Evolutionary conservation across 257 asterid genomes (phyloP).

Genomic region (Solanum rostratum): DNA sequence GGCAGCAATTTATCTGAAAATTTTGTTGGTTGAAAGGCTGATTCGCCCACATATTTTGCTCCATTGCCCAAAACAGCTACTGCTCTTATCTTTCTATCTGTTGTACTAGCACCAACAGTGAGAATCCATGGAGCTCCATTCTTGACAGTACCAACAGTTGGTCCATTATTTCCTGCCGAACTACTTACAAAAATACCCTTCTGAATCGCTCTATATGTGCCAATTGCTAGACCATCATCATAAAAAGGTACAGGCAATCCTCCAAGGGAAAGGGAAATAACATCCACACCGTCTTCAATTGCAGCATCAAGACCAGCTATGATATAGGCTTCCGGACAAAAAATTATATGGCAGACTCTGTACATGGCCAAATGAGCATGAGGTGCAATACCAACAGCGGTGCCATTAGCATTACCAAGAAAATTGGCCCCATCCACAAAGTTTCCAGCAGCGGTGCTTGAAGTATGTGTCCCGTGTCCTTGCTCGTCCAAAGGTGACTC

Average conservation of each 20-base stretch:
- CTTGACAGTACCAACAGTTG: not conserved
- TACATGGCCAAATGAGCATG: conserved; percentile 14
- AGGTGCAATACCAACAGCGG: conserved; percentile 17
- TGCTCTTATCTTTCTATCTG: conserved; percentile 10
- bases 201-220: conserved; percentile 7
- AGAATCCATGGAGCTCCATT: conserved; percentile 24
- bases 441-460: conserved; percentile 18
- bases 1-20: conserved; percentile 1
- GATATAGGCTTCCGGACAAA: not conserved
- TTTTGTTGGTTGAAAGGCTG: conserved; percentile 10
- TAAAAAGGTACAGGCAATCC: not conserved
- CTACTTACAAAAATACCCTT: conserved; percentile 17
- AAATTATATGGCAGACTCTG: not conserved
- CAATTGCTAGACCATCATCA: conserved; percentile 7
- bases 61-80: conserved; percentile 12
- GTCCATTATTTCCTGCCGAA: conserved; percentile 17
- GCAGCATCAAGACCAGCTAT: conserved; percentile 13
- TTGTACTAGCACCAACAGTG: conserved; percentile 23
- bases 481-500: not conserved
- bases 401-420: conserved; percentile 8
- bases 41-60: conserved; percentile 4
- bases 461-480: conserved; percentile 14
- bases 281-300: conserved; percentile 15
- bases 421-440: conserved; percentile 6
- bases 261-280: conserved; percentile 14